Evolutionary conservation across 208 protist genomes (phyloP).

Genomic region (Leishmania mexicana): DNA sequence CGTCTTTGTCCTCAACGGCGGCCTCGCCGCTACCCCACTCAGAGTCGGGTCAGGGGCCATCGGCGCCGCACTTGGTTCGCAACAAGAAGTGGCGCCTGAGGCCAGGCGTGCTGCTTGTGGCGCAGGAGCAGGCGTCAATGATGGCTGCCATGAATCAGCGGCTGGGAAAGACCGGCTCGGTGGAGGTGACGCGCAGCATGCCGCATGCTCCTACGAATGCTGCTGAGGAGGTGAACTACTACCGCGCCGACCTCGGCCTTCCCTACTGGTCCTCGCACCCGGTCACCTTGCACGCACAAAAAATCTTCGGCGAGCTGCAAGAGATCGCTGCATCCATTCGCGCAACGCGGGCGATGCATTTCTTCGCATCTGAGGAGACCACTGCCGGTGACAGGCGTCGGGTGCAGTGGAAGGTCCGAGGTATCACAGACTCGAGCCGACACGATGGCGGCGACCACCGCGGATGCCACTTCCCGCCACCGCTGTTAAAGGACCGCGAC

Average conservation of each 20-base stretch:
- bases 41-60: background rate
- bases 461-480: background rate
- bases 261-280: slow-evolving; percentile 44
- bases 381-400: background rate
- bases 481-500: background rate
- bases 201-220: background rate
- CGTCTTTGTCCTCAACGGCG: background rate
- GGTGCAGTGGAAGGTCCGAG: background rate
- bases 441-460: background rate
- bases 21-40: background rate
- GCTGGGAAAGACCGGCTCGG: slow-evolving; percentile 3
- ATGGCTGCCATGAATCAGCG: slow-evolving; percentile 8
- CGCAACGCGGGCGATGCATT: slow-evolving; percentile 23
- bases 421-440: background rate
- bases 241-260: slow-evolving; percentile 32
- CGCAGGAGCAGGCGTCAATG: background rate
- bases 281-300: slow-evolving; percentile 32
- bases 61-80: background rate
- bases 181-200: background rate
- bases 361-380: slow-evolving; percentile 16
- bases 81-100: slow-evolving; percentile 32
- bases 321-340: slow-evolving; percentile 34
- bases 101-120: slow-evolving; percentile 7
- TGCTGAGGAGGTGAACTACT: slow-evolving; percentile 23
- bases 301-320: slow-evolving; percentile 37